phyloP scores from a whole-genome alignment of 805 yeast species.

The Pichia eremophila region DNA sequence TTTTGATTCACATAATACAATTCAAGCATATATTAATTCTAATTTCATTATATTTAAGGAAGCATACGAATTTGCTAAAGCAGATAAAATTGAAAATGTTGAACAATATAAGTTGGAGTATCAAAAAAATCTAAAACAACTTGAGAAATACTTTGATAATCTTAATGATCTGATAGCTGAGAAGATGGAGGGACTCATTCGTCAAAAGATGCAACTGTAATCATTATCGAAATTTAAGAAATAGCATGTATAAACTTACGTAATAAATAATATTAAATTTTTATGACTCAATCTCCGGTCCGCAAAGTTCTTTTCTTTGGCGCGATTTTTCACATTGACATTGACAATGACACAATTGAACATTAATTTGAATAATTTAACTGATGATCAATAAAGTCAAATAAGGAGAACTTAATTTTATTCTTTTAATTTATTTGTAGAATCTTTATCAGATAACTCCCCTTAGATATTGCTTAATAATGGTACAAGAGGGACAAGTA shows the following conservation, averaged over 20 bases:
- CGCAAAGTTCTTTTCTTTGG: too few relatives aligned
- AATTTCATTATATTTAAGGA: neutral
- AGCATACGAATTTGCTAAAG: neutral
- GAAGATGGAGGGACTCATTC: neutral
- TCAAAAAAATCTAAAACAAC: neutral
- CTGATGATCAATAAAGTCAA: too few relatives aligned
- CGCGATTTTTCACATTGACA: too few relatives aligned
- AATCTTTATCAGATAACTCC: too few relatives aligned
- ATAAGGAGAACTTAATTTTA: too few relatives aligned
- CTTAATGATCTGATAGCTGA: neutral
- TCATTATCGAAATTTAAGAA: too few relatives aligned
- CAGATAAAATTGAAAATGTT: neutral
- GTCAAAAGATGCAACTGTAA: neutral
- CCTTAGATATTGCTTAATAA: neutral
- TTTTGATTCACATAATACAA: neutral
- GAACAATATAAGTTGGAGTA: neutral
- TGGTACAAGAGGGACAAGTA: slow-evolving; percentile 17
- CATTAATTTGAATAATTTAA: too few relatives aligned
- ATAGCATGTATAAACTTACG: too few relatives aligned
- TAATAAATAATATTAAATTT: too few relatives aligned
- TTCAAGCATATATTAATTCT: slow-evolving; percentile 2
- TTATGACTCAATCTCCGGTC: too few relatives aligned
- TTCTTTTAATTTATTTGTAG: too few relatives aligned
- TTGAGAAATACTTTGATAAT: neutral
- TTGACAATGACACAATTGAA: too few relatives aligned